Conservation (phyloP, 2,329 filamentous ascomycete genomes). For the Cryphonectria japonica region DNA sequence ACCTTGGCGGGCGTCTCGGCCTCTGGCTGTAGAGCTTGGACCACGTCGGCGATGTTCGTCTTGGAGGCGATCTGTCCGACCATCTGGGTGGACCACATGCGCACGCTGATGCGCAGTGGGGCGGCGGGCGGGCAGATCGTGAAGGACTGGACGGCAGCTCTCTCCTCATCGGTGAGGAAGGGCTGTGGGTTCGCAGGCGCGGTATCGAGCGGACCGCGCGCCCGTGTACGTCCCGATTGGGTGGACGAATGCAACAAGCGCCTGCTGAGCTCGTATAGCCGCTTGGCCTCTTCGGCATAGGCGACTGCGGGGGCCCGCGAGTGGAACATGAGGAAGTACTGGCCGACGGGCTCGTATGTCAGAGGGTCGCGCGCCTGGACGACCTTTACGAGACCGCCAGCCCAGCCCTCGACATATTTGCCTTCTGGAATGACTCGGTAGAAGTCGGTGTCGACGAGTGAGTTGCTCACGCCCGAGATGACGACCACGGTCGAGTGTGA, state of each 20-base stretch:
- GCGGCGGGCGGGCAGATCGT: conserved; percentile 51
- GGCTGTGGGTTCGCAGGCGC: conserved; percentile 42
- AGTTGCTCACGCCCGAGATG: conserved; percentile 60
- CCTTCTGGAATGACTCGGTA: conserved; percentile 66
- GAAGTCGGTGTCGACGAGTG: conserved; percentile 71
- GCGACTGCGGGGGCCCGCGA: conserved; percentile 59
- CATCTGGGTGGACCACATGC: conserved; percentile 31
- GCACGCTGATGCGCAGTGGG: conserved; percentile 30
- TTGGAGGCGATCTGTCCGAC: conserved; percentile 27
- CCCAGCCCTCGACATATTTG: conserved; percentile 70
- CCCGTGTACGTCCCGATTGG: conserved; percentile 39
- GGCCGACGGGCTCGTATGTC: conserved; percentile 65
- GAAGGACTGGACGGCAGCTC: conserved; percentile 51
- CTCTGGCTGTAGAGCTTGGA: conserved; percentile 31
- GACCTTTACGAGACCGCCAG: conserved; percentile 63
- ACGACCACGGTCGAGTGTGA: conserved; percentile 48
- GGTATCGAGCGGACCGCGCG: conserved; percentile 40
- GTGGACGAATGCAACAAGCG: conserved; percentile 38
- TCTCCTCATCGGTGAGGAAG: conserved; percentile 37
- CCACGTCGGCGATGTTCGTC: conserved; percentile 32
- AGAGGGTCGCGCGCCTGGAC: conserved; percentile 66
- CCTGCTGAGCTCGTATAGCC: conserved; percentile 47
- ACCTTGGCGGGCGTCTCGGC: conserved; percentile 37
- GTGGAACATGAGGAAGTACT: conserved; percentile 73
- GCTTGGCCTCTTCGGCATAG: conserved; percentile 60